Evolutionary conservation across 2,329 filamentous ascomycete genomes (phyloP), one percentile per base, ranked within the genome.

Genomic region (Neonectria punicea): DNA sequence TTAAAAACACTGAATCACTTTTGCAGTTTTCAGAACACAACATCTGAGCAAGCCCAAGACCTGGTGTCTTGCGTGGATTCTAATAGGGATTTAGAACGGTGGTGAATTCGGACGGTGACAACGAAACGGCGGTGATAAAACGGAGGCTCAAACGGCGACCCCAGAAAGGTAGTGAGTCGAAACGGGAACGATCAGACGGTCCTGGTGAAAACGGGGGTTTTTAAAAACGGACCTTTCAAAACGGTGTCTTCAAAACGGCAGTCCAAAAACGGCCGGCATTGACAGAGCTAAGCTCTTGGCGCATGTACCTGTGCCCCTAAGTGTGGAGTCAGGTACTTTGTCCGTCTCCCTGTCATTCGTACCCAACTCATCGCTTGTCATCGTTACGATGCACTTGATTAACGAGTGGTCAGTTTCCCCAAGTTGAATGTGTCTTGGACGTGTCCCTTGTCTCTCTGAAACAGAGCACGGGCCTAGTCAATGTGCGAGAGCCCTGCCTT

Each of bases 401-500:
- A n/a, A 20, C 28, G 49, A 34, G 49, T 51, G 49, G 49, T 16
- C 49, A 34, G 49, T 51, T 51, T 51, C 49, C 49, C n/a, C 49
- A 32, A 34, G 49, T 34, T 34, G 32, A 43, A 18, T 5, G n/a
- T 43, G 39, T 43, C 39, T 55, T 58, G 55, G 61, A 53, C 50
- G 41, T 43, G 41, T 43, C 49, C 61, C 61, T 51, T 58, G 61
- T 55, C 55, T 44, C 50, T 46, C 56, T 64, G 61, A 64, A 64
- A 64, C 61, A 59, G 44, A 44, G 44, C 56, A 56, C 50, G 44
- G 56, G 50, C 61, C 61, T 51, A 25, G 61, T 51, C 61, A 59
- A 50, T 54, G 55, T 58, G 22, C 25, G 34, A 53, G 44, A 51
- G 30, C 32, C 41, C 46, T 43, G 39, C 39, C 14, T 43, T 30